Conservation (phyloP, 2,329 filamentous ascomycete species). For the Pezicula neosporulosa region DNA sequence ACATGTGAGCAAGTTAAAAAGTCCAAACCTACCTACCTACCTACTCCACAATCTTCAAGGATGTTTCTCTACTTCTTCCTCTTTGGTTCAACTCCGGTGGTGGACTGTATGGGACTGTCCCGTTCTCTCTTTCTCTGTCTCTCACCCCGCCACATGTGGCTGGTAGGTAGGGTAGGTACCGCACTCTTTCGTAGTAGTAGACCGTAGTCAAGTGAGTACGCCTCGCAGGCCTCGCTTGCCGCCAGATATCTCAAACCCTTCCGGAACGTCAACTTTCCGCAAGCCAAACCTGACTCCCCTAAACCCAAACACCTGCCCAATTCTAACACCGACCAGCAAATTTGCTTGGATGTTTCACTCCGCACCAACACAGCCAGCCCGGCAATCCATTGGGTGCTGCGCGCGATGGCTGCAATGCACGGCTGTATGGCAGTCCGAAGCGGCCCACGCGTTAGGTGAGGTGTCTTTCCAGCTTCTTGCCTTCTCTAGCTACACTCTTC, state of each 20-base stretch:
- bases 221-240: background rate
- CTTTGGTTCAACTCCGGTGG: too few species aligned
- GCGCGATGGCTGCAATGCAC: background rate
- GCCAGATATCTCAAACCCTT: background rate
- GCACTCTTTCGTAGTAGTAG: background rate
- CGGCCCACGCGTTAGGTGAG: background rate
- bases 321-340: background rate
- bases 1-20: too few species aligned
- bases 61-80: too few species aligned
- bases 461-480: background rate
- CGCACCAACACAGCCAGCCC: background rate
- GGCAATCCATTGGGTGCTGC: background rate
- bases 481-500: background rate
- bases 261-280: background rate
- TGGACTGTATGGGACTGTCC: too few species aligned
- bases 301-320: background rate
- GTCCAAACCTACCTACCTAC: too few species aligned
- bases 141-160: background rate
- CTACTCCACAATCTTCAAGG: too few species aligned
- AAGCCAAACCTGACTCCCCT: background rate
- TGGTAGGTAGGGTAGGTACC: background rate
- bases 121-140: too few species aligned
- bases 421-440: slow-evolving; percentile 1
- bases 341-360: slow-evolving; percentile 1
- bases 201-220: too few species aligned